Base-by-base conservation (phyloP, 441 rosid genomes). In the Gossypium schwendimanii region DNA sequence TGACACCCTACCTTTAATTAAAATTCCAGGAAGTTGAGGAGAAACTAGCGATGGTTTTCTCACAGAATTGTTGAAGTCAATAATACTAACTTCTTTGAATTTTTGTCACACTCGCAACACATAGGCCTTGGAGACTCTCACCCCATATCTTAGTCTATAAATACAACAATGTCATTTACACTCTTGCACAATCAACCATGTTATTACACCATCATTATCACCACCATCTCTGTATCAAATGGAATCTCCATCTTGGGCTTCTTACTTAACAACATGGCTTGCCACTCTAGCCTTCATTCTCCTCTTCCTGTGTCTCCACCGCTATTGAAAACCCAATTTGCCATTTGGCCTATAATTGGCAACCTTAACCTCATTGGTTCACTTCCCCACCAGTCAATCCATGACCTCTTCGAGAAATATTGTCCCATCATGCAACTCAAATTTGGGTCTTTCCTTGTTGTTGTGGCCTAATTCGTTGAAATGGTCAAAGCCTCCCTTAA, bases 291-390 rank as follows among this genome's bases (percentile, higher is more conserved):
- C 79, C 31, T 55, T 79, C n/a, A 8, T 84, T 70, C 73, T 83
- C 68, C 73, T 84, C 75, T 63, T 80, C 33, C 52, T 63, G 61
- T 36, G 58, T 10, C 58, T 82, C 72, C 85, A 75, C 72, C 86
- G 76, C 18, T 74, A 82, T 59, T 65, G 60, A 0, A 76, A 75
- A 21, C 79, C 70, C 17, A 82, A 83, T 65, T 53, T 77, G 0
- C 87, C 87, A 0, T 82, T 0, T 79, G 83, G 85, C 87, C 87
- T 1, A 69, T 84, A 9, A 65, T 84, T 4, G 87, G 87, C 50
- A 84, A 81, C 82, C 79, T 82, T 12, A 55, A 80, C 73, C 83
- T 77, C 31, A 80, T 82, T 0, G 81, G 85, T n/a, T 0, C 75
- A 14, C 81, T 84, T 28, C 91, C 91, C 0, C 85, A 84, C 68